These are phyloP conservation scores for Aspergillus pseudoterreus DNA, from an alignment of 2,329 filamentous ascomycete genomes.

Conservation along the genomic window DNA sequence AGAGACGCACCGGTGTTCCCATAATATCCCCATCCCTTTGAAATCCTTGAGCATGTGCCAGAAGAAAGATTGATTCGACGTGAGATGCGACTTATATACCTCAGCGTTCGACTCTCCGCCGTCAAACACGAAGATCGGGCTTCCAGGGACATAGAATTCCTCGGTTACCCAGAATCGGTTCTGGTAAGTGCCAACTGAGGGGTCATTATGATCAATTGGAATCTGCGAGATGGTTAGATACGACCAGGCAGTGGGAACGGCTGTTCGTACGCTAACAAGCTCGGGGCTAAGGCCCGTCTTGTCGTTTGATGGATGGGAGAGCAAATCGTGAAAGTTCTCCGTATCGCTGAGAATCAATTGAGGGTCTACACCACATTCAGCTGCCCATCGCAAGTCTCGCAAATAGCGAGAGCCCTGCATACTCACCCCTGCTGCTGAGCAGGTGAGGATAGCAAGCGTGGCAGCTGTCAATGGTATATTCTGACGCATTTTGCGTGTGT, in stretches of 20 bases:
- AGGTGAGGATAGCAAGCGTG: not conserved
- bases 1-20: slow-evolving; percentile 40
- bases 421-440: not conserved
- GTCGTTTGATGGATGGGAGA: not conserved
- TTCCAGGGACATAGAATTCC: slow-evolving; percentile 53
- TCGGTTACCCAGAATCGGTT: slow-evolving; percentile 55
- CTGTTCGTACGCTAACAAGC: slow-evolving; percentile 14
- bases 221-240: slow-evolving; percentile 14
- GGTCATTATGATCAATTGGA: slow-evolving; percentile 29
- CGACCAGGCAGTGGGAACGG: not conserved
- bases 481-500: not conserved
- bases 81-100: slow-evolving; percentile 5
- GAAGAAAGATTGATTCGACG: slow-evolving; percentile 23
- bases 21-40: slow-evolving; percentile 37
- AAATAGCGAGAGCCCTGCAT: not conserved
- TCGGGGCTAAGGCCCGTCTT: slow-evolving; percentile 7
- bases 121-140: slow-evolving; percentile 50
- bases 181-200: slow-evolving; percentile 47
- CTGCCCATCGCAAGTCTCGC: slow-evolving; percentile 16
- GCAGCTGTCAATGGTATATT: not conserved
- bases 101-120: slow-evolving; percentile 44
- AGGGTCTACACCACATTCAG: slow-evolving; percentile 18
- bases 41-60: slow-evolving; percentile 31
- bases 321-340: not conserved
- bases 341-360: slow-evolving; percentile 6